A percentile compares a stretch with the other conserved stretches of the same genome.
phyloP scores from a whole-genome alignment of 116 monocot species.

The Trichopus zeylanicus region DNA sequence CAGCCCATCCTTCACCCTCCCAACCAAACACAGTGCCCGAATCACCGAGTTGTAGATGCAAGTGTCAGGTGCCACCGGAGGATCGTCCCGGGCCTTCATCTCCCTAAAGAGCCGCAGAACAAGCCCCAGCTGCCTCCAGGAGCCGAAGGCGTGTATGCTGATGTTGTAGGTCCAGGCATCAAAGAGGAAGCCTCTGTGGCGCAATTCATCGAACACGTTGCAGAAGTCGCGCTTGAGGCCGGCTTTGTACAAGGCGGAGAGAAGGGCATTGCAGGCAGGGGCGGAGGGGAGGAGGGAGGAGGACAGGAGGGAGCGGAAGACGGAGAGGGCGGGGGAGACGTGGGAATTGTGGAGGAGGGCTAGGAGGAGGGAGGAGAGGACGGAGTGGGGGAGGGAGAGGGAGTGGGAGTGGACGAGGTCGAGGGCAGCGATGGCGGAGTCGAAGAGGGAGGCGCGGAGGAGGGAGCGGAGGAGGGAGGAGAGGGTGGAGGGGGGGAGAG shows the following conservation, averaged over 20 bases:
- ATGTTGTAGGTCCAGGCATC: slow-evolving; percentile 37
- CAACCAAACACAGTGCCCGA: slow-evolving; percentile 32
- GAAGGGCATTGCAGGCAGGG: slow-evolving; percentile 28
- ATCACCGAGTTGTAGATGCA: slow-evolving; percentile 73
- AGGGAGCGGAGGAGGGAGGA: slow-evolving; percentile 2
- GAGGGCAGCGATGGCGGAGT: slow-evolving; percentile 34
- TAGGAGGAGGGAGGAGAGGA: slow-evolving; percentile 8
- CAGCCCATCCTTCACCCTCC: slow-evolving; percentile 42
- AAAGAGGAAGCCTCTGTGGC: slow-evolving; percentile 16
- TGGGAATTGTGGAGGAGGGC: slow-evolving; percentile 41
- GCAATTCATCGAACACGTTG: slow-evolving; percentile 53
- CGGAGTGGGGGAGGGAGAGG: neutral
- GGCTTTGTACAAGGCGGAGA: slow-evolving; percentile 25
- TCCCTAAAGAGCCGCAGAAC: slow-evolving; percentile 43
- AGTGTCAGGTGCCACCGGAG: slow-evolving; percentile 26
- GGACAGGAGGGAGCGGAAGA: slow-evolving; percentile 27
- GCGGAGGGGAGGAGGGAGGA: slow-evolving; percentile 1
- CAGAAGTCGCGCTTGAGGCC: slow-evolving; percentile 36
- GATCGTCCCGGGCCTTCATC: slow-evolving; percentile 27
- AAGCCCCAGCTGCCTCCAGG: slow-evolving; percentile 29
- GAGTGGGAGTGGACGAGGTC: slow-evolving; percentile 11
- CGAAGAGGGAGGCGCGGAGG: slow-evolving; percentile 20
- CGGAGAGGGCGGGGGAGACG: slow-evolving; percentile 33
- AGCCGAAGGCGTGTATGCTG: slow-evolving; percentile 58
- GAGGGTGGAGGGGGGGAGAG: slow-evolving; percentile 20